These are phyloP conservation scores for Marchantia paleacea DNA, from an alignment of 225 moss, liverwort and hornwort species.

Conservation along the genomic window DNA sequence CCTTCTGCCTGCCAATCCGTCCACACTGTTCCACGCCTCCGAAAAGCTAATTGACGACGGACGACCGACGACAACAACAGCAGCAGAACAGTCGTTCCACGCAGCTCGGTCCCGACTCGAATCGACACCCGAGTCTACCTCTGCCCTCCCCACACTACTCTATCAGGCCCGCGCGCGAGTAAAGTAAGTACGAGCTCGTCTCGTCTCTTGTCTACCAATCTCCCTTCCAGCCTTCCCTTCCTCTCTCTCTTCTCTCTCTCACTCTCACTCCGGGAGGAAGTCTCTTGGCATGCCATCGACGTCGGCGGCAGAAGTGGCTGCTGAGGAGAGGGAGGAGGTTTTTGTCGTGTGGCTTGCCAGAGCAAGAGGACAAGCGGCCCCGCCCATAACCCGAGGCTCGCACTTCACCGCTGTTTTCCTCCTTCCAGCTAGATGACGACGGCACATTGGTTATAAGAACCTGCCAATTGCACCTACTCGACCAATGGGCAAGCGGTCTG, in stretches of 20 bases:
- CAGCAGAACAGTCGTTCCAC: too few relatives aligned
- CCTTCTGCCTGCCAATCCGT: too few relatives aligned
- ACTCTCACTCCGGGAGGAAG: not conserved
- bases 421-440: not conserved
- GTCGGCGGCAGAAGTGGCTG: not conserved
- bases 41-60: too few relatives aligned
- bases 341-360: not conserved
- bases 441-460: not conserved
- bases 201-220: too few relatives aligned
- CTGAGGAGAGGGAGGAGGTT: not conserved
- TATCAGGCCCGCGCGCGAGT: too few relatives aligned
- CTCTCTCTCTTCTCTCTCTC: not conserved
- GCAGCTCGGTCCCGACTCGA: too few relatives aligned
- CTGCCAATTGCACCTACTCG: not conserved
- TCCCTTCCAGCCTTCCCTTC: too few relatives aligned
- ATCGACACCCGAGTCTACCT: too few relatives aligned
- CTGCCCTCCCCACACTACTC: too few relatives aligned
- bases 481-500: not conserved
- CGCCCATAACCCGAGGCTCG: conserved; percentile 5
- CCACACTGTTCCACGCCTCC: too few relatives aligned
- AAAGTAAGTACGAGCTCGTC: too few relatives aligned
- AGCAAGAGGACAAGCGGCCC: not conserved
- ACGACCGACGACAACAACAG: too few relatives aligned
- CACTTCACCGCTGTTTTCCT: conserved; percentile 6
- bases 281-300: not conserved